phyloP scores from a whole-genome alignment of 805 yeast genomes.

The Suhomyces tanzawaensis region DNA sequence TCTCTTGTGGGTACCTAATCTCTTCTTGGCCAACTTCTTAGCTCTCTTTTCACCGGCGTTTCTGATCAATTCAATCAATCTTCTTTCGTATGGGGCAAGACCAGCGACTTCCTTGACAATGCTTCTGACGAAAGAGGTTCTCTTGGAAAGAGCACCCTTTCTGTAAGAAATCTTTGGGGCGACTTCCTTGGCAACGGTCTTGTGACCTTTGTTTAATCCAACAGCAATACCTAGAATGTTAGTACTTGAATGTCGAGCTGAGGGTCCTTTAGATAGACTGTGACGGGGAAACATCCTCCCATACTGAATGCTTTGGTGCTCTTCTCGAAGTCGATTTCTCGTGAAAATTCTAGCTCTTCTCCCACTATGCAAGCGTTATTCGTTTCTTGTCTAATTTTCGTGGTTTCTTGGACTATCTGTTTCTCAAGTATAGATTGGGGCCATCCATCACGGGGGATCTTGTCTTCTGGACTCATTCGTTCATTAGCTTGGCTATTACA shows the following conservation, averaged over 20 bases:
- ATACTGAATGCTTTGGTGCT: too few relatives aligned
- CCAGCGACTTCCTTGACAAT: slow-evolving; percentile 97
- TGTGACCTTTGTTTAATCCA: slow-evolving; percentile 99
- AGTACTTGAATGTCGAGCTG: too few relatives aligned
- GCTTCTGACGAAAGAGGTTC: slow-evolving; percentile 93
- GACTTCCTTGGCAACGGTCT: slow-evolving; percentile 77
- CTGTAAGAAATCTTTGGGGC: slow-evolving; percentile 81
- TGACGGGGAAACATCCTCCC: too few relatives aligned
- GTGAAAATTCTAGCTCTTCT: too few relatives aligned
- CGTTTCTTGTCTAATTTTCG: too few relatives aligned
- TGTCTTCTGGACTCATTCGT: too few relatives aligned
- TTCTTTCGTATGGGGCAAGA: slow-evolving; percentile 99
- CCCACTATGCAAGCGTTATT: too few relatives aligned
- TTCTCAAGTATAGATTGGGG: too few relatives aligned
- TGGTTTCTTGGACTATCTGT: too few relatives aligned
- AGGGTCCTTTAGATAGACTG: too few relatives aligned
- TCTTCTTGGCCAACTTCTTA: slow-evolving; percentile 99
- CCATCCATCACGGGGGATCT: too few relatives aligned
- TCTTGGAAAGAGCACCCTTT: slow-evolving; percentile 95
- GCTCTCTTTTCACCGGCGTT: slow-evolving; percentile 99
- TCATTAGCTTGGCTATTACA: slow-evolving; percentile 33
- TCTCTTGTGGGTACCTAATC: slow-evolving; percentile 99
- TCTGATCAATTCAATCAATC: slow-evolving; percentile 98
- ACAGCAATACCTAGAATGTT: slow-evolving; percentile 75
- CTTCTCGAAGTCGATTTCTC: background rate